Evolutionary conservation across 192 early-diverging fungal genomes (phyloP).

Genomic region (Gonapodya prolifera): DNA sequence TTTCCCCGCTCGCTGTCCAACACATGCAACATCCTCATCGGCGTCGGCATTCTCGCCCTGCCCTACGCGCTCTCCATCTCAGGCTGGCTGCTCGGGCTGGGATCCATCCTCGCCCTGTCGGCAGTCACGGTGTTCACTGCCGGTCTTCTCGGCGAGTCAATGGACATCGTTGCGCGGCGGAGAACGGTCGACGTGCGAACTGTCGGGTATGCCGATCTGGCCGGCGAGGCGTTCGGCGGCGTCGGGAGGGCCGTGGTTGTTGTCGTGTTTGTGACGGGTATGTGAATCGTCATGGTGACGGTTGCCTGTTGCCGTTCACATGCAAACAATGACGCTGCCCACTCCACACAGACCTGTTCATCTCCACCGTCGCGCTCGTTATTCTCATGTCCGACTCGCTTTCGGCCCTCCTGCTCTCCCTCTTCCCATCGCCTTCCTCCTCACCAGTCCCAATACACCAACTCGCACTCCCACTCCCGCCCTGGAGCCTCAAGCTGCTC

Average conservation of each 20-base stretch:
- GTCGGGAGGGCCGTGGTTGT: background rate
- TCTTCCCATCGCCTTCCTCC: background rate
- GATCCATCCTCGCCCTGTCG: background rate
- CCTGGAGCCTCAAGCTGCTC: no score
- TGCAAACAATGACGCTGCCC: no score
- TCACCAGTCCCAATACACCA: no score
- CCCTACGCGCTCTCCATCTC: background rate
- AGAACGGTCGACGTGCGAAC: no score
- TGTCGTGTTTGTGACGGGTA: background rate
- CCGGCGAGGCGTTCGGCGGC: background rate
- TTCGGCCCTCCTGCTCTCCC: background rate
- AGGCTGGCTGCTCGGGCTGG: background rate
- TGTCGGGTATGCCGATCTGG: background rate
- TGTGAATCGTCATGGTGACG: background rate
- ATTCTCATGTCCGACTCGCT: no score
- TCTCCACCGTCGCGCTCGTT: no score
- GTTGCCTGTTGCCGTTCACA: no score
- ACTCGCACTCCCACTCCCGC: no score
- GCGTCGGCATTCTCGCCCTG: background rate
- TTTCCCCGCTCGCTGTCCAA: background rate
- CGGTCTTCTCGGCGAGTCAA: background rate
- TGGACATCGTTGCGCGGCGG: background rate
- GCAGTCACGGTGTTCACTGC: background rate
- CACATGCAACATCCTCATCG: background rate
- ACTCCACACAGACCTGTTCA: no score